Evolutionary conservation across 2,329 filamentous ascomycete species (phyloP), one percentile per base, ranked within the genome.

Genomic region (Pseudogymnoascus sp.): DNA sequence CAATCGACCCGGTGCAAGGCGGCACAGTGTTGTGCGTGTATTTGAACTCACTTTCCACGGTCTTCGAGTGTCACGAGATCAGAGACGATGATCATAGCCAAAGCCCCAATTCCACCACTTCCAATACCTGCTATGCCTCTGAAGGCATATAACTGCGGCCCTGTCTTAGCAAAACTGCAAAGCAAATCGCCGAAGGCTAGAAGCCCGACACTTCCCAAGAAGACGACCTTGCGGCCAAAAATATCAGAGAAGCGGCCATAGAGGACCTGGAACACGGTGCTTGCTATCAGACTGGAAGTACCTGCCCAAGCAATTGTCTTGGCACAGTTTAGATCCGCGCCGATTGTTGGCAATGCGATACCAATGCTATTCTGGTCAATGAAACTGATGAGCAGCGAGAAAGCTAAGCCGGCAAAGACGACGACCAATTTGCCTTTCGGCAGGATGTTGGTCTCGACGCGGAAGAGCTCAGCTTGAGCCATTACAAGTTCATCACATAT

Each of bases 171-270:
- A 25, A 88, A 75, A 1, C 82, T 82, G 69, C 84, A 87, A 0
- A 85, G 74, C 59, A 88, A 71, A 69, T 86, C 84, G 1, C 80
- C 82, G 12, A 87, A 63, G 6, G 78, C 77, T 4, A 88, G 74
- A 11, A 85, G 71, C 0, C 75, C 75, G 6, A 86, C 72, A 1
- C 82, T 81, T 1, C 76, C 77, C 2, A 88, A 69, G 61, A 83
- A 82, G 5, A 87, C 77, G 6, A 79, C 76, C 70, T 87, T 87
- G 16, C 84, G 78, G 18, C 84, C 83, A 60, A 86, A 79, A 0
- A 86, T 81, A 70, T 87, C 84, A 0, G 83, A 85, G 2, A 86
- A 68, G 2, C 84, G 78, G 18, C 85, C 84, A 69, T 87, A 87
- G 0, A 88, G 77, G 64, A 87, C 83, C 66, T 85, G 84, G 66